Evolutionary conservation across 1,284 basidiomycete genomes (phyloP), one percentile per base, ranked within the genome.

Genomic region (Apiotrichum mycotoxinovorans): DNA sequence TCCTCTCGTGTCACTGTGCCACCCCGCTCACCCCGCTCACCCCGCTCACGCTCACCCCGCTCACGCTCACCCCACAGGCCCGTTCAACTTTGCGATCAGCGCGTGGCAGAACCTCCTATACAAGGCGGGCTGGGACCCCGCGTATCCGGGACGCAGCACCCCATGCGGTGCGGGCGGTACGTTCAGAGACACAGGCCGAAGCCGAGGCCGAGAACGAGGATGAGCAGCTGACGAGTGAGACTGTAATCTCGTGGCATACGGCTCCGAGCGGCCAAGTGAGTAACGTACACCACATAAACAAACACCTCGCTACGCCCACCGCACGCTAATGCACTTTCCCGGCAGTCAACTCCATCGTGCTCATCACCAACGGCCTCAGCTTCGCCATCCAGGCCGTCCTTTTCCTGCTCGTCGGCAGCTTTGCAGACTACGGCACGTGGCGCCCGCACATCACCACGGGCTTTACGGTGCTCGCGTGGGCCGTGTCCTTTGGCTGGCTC

Each of bases 391-490:
- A 67, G 52, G 59, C 61, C 2, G 61, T 58, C 22, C 41, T 60
- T 17, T 61, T 63, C 43, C 56, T 67, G 18, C 34, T 54, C 22
- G 23, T 67, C 25, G 65, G 65, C 18, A 50, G 54, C 10, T 61
- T 63, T 38, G 65, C 65, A 4, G 65, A 67, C 53, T 67, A 62
- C 43, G 65, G 65, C 20, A 59, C 58, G 12, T 63, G 65, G 63
- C 57, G 65, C 25, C 63, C 63, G n/a, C 60, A 55, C 37, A 57
- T 67, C 44, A 80, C 91, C 11, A 79, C 90, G 20, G 80, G 80
- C 22, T 78, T 88, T 30, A 91, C 89, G 0, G 73, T 86, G 27
- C 79, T 92, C 15, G 88, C 87, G 56, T 91, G 88, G 87, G 87
- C 76, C 4, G 83, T 88, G 8, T 87, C 89, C 67, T 65, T 65